Base-by-base conservation (phyloP, 805 yeast genomes). In the Kodamaea hsintzibuensis region DNA sequence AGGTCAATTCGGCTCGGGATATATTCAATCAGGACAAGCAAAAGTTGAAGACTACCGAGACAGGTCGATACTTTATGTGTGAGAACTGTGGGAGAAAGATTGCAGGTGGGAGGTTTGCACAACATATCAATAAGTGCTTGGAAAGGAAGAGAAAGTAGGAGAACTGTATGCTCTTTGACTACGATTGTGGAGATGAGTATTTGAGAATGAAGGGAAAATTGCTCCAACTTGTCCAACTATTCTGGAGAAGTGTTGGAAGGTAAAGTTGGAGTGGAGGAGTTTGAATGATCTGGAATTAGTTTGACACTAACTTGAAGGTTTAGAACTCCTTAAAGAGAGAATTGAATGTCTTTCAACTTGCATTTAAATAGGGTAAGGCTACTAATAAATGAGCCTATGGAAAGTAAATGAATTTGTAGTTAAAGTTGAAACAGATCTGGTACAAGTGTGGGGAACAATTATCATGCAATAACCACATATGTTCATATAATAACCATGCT, bases 71-170 rank as follows among this genome's bases (percentile, higher is more conserved):
- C 68, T 89, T 91, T 62, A 81, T 76, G 53, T 93, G 99, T 71
- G 78, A 80, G 3, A 87, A 88, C 60, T 93, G 99, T 69, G 85
- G 83, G 16, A 77, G 99, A 53, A 90, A 86, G 62, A 87, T 93
- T 7, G 93, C 97, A 0, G 97, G 96, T 0, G 87, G 89, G 39
- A 76, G 99, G 55, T 92, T 90, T 77, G 98, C 98, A 1, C 91
- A 89, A 42, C 99, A 93, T 70, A 79, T 93, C 30, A 96, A 91
- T 66, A 84, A 96, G 62, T 93, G 99, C 66, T 70, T 91, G 19
- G 89, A 90, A 44, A 88, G 97, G 10, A 80, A 89, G 54, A 75
- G 70, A 37, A 60, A 40, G 44, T 40, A 40, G n/a, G n/a, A n/a
- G n/a, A n/a, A 38, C 9, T 6, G 42, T 8, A 17, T 16, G n/a